Conservation (phyloP, 768 basidiomycete species). For the Lactarius psammicola region DNA sequence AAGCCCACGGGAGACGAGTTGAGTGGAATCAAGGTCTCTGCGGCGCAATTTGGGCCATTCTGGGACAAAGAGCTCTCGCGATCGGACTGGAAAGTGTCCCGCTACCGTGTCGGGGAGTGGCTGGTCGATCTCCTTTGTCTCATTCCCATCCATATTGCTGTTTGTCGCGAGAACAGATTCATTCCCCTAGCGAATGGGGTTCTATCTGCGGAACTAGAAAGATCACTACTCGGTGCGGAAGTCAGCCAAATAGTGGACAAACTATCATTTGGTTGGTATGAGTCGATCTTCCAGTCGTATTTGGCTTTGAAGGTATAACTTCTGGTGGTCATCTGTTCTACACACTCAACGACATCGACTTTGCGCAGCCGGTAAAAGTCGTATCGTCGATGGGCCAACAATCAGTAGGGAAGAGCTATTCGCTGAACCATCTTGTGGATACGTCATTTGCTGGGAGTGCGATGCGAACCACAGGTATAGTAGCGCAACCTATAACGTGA, state of each 20-base stretch:
- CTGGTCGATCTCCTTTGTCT: constrained; percentile 57
- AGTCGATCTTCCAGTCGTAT: constrained; percentile 61
- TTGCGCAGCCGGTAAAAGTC: constrained; percentile 53
- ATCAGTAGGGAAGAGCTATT: constrained; percentile 59
- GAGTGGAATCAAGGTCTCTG: constrained; percentile 38
- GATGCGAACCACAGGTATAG: constrained; percentile 53
- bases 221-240: constrained; percentile 55
- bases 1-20: constrained; percentile 52
- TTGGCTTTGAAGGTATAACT: constrained; percentile 50
- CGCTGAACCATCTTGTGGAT: constrained; percentile 58
- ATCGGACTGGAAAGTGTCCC: constrained; percentile 35
- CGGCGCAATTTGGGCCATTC: constrained; percentile 36
- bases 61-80: neutral
- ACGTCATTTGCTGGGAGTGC: constrained; percentile 65
- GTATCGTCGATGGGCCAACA: constrained; percentile 71
- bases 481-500: neutral
- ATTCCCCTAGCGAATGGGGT: constrained; percentile 11
- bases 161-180: constrained; percentile 38
- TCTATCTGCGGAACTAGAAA: constrained; percentile 40
- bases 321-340: neutral
- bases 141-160: constrained; percentile 62
- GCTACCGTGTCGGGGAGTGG: constrained; percentile 56
- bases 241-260: constrained; percentile 57
- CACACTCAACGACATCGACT: neutral
- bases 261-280: constrained; percentile 63